Evolutionary conservation across 2,329 filamentous ascomycete species (phyloP).

Genomic region (Ophiostoma triangulosporum): DNA sequence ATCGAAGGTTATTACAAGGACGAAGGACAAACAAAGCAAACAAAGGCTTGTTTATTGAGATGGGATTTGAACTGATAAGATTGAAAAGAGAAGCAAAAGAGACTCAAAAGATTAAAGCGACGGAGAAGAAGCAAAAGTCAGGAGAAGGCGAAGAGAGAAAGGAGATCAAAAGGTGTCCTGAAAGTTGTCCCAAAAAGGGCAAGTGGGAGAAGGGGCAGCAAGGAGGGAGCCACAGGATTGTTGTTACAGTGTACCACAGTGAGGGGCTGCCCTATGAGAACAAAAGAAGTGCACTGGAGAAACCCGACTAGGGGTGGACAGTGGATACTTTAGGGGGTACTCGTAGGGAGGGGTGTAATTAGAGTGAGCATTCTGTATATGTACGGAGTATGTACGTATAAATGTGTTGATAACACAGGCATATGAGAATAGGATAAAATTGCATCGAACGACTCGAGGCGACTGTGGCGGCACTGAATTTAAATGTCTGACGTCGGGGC

Average conservation of each 20-base stretch:
- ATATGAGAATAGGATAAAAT: too few relatives aligned
- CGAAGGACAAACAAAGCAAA: background rate
- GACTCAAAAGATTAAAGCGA: background rate
- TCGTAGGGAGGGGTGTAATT: background rate
- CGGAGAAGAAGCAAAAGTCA: background rate
- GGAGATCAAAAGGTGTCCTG: constrained; percentile 8
- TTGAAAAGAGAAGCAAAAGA: background rate
- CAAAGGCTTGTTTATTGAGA: background rate
- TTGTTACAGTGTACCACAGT: background rate
- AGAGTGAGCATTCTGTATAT: too few relatives aligned
- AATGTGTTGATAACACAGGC: too few relatives aligned
- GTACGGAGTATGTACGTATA: too few relatives aligned
- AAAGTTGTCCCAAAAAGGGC: constrained; percentile 9
- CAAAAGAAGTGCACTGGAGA: background rate
- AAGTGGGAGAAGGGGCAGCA: constrained; percentile 2
- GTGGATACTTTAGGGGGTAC: background rate
- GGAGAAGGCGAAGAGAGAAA: background rate
- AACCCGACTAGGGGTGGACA: background rate
- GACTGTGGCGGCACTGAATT: too few relatives aligned
- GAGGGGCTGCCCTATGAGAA: constrained; percentile 3
- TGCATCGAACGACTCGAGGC: too few relatives aligned
- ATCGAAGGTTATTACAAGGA: constrained; percentile 5
- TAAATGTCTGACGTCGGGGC: too few relatives aligned
- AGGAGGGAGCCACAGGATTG: background rate
- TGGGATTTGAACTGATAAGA: background rate